These are phyloP conservation scores for Solanum appendiculatum DNA, from an alignment of 257 asterid species.

Conservation along the genomic window DNA sequence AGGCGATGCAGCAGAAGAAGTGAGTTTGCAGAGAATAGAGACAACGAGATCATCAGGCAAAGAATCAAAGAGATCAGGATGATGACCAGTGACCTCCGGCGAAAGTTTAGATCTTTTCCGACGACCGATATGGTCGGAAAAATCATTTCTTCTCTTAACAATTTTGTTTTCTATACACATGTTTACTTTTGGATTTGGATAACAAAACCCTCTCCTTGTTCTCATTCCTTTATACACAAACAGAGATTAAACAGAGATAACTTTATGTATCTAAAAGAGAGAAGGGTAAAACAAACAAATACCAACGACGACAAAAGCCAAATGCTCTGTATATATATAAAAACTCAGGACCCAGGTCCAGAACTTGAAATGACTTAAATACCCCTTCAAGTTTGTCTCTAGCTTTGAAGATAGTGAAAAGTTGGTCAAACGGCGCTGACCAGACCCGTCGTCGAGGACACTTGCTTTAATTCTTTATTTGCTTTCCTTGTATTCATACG, in stretches of 20 bases:
- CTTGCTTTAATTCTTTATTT: background rate
- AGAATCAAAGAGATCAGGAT: constrained; percentile 41
- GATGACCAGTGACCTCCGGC: constrained; percentile 5
- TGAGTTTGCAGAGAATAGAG: constrained; percentile 45
- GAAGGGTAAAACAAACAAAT: background rate
- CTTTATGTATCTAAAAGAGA: background rate
- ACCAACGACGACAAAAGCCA: background rate
- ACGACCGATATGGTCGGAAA: background rate
- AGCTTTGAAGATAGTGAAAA: background rate
- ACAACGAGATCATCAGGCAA: constrained; percentile 77
- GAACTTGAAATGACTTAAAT: constrained; percentile 15
- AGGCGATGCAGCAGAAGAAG: constrained; percentile 45
- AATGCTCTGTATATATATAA: background rate
- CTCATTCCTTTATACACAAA: constrained; percentile 22
- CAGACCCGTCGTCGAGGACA: constrained; percentile 38
- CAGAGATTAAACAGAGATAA: background rate
- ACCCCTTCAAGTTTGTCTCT: constrained; percentile 11
- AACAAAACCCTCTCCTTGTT: constrained; percentile 44
- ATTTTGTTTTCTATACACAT: constrained; percentile 8
- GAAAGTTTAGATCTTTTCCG: constrained; percentile 25
- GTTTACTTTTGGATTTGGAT: constrained; percentile 39
- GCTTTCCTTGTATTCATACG: background rate
- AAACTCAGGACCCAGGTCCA: background rate
- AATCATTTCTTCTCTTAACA: constrained; percentile 17
- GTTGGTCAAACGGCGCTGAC: constrained; percentile 60